phyloP scores from a whole-genome alignment of 2,329 filamentous ascomycete genomes.

The Xylariaceae sp. region DNA sequence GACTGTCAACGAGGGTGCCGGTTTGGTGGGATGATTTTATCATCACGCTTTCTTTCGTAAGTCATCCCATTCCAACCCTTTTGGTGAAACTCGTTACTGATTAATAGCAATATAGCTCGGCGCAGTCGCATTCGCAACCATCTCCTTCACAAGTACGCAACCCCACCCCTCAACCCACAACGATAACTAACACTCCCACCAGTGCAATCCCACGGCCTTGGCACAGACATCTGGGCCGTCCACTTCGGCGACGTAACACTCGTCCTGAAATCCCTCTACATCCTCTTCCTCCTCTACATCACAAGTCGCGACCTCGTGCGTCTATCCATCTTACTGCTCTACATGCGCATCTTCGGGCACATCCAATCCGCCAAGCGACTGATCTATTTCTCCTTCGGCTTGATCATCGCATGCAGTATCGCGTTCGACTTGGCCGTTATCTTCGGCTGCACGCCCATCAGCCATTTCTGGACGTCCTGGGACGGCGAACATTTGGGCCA shows the following conservation, averaged over 20 bases:
- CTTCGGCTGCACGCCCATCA: slow-evolving; percentile 5
- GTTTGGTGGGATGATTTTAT: slow-evolving; percentile 7
- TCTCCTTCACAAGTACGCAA: neutral
- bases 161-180: neutral
- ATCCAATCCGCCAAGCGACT: neutral
- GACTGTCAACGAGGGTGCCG: neutral
- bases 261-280: slow-evolving; percentile 32
- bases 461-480: slow-evolving; percentile 7
- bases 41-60: neutral
- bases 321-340: neutral
- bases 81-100: neutral
- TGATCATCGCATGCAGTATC: neutral
- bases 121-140: neutral
- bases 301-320: slow-evolving; percentile 1
- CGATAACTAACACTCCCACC: slow-evolving; percentile 6
- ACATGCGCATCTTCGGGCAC: slow-evolving; percentile 6
- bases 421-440: slow-evolving; percentile 2
- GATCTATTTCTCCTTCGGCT: neutral
- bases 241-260: slow-evolving; percentile 38
- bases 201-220: slow-evolving; percentile 38
- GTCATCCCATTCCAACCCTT: neutral
- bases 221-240: slow-evolving; percentile 42
- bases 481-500: slow-evolving; percentile 9
- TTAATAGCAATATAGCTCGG: neutral
- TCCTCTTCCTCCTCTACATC: slow-evolving; percentile 17